These are phyloP conservation scores for Tuctoria greenei DNA, from an alignment of 176 grass and related monocot species.

Conservation along the genomic window DNA sequence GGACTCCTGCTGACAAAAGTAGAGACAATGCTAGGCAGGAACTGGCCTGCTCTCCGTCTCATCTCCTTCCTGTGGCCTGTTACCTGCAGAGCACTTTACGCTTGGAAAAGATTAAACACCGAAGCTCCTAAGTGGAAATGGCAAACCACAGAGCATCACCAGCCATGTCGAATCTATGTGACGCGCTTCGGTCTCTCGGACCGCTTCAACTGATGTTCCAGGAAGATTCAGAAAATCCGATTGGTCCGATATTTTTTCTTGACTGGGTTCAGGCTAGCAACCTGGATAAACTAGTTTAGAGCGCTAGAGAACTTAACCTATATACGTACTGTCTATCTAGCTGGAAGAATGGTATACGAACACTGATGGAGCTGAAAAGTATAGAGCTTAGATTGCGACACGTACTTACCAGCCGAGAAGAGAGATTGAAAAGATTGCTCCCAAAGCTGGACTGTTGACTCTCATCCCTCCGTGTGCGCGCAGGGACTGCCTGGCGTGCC, in stretches of 20 bases:
- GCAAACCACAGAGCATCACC: constrained; percentile 28
- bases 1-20: constrained; percentile 24
- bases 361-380: constrained; percentile 23
- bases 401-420: constrained; percentile 12
- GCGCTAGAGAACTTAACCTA: neutral
- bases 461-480: neutral
- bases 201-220: constrained; percentile 34
- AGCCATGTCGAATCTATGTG: constrained; percentile 39
- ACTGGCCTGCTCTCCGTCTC: constrained; percentile 11
- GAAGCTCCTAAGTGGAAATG: constrained; percentile 11
- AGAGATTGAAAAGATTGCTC: constrained; percentile 10
- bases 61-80: neutral
- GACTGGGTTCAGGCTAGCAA: constrained; percentile 10
- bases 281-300: constrained; percentile 32
- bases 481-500: neutral
- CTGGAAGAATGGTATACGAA: constrained; percentile 22
- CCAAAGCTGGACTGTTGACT: constrained; percentile 22
- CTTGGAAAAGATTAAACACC: neutral
- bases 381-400: constrained; percentile 29
- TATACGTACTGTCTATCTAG: constrained; percentile 23
- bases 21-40: constrained; percentile 15
- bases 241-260: constrained; percentile 17
- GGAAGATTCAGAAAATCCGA: constrained; percentile 48
- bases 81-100: neutral
- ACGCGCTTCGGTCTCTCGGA: neutral